Evolutionary conservation across 2,329 filamentous ascomycete genomes (phyloP), one percentile per base, ranked within the genome.

Genomic region (Endothia cerciana): DNA sequence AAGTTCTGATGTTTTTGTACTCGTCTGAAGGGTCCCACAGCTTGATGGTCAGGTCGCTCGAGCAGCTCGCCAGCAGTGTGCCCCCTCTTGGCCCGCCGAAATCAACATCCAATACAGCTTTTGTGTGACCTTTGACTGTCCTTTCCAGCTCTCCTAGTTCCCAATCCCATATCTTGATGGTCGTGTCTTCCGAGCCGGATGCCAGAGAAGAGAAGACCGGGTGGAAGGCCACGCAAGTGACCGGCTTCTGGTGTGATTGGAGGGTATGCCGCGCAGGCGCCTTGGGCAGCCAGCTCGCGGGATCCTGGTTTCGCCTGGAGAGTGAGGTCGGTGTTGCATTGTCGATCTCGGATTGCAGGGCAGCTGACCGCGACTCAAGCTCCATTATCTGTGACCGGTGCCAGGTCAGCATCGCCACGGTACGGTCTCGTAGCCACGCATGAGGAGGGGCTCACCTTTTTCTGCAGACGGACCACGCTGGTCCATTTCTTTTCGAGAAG

Each of bases 401-500:
- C 30, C 41, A 60, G 61, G 51, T 60, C 65, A 61, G 62, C 58
- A 60, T 58, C 33, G 41, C 63, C 11, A 47, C 57, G 49, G 56
- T 60, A 40, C 45, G 30, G 30, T 58, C 25, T 22, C 51, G 40
- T 55, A 19, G 63, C 70, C 78, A 60, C 79, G 28, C 11, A 10
- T 30, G 38, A 43, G n/a, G 11, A 15, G 15, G 6, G 5, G 43
- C 57, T 19, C 51, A 91, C 92, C 91, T 97, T 98, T 80, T 97
- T 97, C 80, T 98, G 94, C 77, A 98, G 79, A 68, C 94, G 87
- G 73, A 97, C 93, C 36, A 98, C 91, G 73, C 93, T 95, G 25
- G 94, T 98, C 94, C 94, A 98, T 83, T 98, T 98, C 86, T 97
- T 97, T 84, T 98, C 94, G 71, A 98, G 80, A 36, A 98, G 80